These are phyloP conservation scores for Senna siamea DNA, from an alignment of 306 rosid genomes.

Conservation along the genomic window DNA sequence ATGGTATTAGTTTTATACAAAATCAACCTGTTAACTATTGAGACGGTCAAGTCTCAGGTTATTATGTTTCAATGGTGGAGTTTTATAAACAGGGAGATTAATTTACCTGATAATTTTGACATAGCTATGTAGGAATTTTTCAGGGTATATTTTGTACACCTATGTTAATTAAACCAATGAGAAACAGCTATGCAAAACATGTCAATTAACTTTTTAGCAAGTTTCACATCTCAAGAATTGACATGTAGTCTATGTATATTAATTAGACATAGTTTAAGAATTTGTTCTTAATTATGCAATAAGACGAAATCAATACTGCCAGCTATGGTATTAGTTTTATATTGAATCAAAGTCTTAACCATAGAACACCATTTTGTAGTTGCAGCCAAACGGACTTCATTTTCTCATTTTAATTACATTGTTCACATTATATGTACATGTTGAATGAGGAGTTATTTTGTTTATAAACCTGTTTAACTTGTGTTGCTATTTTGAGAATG, in stretches of 20 bases:
- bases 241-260: background rate
- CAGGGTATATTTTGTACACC: background rate
- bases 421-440: background rate
- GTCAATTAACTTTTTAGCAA: background rate
- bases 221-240: background rate
- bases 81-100: background rate
- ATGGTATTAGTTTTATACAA: too few relatives aligned
- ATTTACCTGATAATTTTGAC: background rate
- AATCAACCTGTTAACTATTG: background rate
- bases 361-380: too few relatives aligned
- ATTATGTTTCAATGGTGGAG: background rate
- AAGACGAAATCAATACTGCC: background rate
- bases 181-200: too few relatives aligned
- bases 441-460: background rate
- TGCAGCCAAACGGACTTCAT: too few relatives aligned
- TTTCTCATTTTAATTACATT: background rate
- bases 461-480: background rate
- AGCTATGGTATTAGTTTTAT: too few relatives aligned
- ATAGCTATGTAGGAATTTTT: background rate
- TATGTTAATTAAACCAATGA: too few relatives aligned
- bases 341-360: background rate
- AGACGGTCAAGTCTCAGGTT: background rate
- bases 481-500: conserved; percentile 13
- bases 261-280: too few relatives aligned
- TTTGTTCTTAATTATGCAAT: background rate